Base-by-base conservation (phyloP, 2,329 filamentous ascomycete genomes). In the Aspergillus transmontanensis region DNA sequence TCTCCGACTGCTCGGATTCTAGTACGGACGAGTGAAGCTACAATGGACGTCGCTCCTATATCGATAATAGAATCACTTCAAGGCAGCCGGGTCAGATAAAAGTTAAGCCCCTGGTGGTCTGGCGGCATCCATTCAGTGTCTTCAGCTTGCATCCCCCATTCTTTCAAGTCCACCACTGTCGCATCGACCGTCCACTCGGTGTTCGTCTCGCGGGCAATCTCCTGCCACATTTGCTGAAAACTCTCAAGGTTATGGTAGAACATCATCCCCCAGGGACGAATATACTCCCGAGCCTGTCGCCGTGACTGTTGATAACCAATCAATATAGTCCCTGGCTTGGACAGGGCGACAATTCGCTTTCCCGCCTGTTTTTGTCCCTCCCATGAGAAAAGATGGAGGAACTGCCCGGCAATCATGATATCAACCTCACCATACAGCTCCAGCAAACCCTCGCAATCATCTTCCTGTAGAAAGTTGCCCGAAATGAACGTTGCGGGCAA, bases 61-160 rank as follows among this genome's bases (percentile, higher is more conserved):
- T 14, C 1, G 6, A 14, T 12, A 5, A 36, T 0, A 14, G 12
- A 36, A 16, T 16, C 9, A 9, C 19, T 19, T 14, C 16, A 48
- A 48, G 4, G 2, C 14, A 48, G 2, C 26, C 45, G 21, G n/a
- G 26, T 58, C 4, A 58, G 23, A 23, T 55, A 30, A 21, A 64
- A 61, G 14, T 61, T 54, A 4, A 64, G 50, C 23, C 55, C 58
- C 30, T 58, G 14, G 16, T 53, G 54, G 39, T 61, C 59, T n/a
- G n/a, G 34, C 9, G 53, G 36, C 61, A 63, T 63, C 61, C 58
- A 61, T n/a, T 30, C 34, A 30, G 46, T 57, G 30, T 63, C 61
- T 34, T 63, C 61, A 6, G 19, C 30, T 30, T 61, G 34, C 58
- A 63, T 58, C 9, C 61, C 61, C 58, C 58, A 63, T 23, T 61